phyloP scores from a whole-genome alignment of 371 early-diverging fungal genomes.

The Funneliformis caledonium region DNA sequence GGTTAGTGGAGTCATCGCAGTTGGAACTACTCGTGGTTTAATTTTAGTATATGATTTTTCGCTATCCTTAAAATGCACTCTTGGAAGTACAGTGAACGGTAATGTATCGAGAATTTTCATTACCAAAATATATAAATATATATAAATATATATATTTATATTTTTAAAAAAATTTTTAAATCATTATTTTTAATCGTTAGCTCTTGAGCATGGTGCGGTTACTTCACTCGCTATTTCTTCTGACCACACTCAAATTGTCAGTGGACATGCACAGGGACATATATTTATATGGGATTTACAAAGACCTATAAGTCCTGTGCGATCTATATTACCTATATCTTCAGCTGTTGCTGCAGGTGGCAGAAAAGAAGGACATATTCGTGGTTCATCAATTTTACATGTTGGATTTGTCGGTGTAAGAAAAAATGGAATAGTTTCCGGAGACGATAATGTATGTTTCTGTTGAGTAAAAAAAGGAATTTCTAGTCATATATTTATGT shows the following conservation, averaged over 20 bases:
- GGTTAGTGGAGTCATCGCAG: conserved; percentile 67
- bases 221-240: conserved; percentile 74
- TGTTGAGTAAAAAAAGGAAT: no score
- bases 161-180: background rate
- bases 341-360: conserved; percentile 50
- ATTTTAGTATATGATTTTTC: conserved; percentile 69
- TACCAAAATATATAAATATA: background rate
- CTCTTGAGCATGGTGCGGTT: conserved; percentile 70
- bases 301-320: conserved; percentile 55
- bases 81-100: conserved; percentile 62
- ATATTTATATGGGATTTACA: conserved; percentile 77
- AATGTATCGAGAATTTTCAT: conserved; percentile 26
- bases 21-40: conserved; percentile 77
- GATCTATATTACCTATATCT: conserved; percentile 60
- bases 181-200: conserved; percentile 41
- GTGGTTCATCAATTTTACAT: conserved; percentile 71
- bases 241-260: conserved; percentile 69
- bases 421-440: conserved; percentile 70
- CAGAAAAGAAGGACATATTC: conserved; percentile 70
- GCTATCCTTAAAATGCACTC: conserved; percentile 67
- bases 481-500: background rate
- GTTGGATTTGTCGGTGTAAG: conserved; percentile 72
- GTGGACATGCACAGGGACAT: conserved; percentile 75
- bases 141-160: background rate
- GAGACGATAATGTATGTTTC: conserved; percentile 65